These are phyloP conservation scores for Herpetomonas tarakana DNA, from an alignment of 208 protist species.

Conservation along the genomic window DNA sequence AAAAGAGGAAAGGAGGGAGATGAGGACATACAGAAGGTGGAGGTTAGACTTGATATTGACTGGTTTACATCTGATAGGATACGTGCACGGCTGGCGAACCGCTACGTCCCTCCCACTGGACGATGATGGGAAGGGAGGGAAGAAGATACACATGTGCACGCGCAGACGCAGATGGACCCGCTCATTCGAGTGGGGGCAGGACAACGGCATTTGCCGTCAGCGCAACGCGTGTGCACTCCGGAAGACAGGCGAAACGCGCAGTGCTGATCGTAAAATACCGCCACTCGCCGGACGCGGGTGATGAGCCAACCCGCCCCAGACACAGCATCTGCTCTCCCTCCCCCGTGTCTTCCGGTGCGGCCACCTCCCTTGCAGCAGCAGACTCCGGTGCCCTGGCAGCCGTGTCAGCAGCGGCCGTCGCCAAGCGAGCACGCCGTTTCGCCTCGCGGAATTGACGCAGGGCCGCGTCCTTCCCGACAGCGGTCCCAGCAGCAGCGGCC, in stretches of 20 bases:
- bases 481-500: not conserved
- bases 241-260: not conserved
- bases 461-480: conserved; percentile 32
- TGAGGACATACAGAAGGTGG: not conserved
- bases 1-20: not conserved
- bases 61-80: not conserved
- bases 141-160: not conserved
- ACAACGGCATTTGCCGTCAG: not conserved
- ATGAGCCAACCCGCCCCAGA: not conserved
- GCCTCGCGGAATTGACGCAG: conserved; percentile 29
- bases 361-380: not conserved
- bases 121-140: not conserved
- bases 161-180: not conserved
- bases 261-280: not conserved
- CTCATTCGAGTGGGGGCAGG: not conserved
- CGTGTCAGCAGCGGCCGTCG: not conserved
- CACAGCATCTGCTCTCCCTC: not conserved
- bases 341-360: no score
- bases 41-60: no score
- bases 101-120: not conserved
- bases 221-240: not conserved
- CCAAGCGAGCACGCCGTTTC: conserved; percentile 5
- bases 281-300: not conserved
- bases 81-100: no score
- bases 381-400: not conserved